Base-by-base conservation (phyloP, 305 asterid species). In the Solanum chacoense region DNA sequence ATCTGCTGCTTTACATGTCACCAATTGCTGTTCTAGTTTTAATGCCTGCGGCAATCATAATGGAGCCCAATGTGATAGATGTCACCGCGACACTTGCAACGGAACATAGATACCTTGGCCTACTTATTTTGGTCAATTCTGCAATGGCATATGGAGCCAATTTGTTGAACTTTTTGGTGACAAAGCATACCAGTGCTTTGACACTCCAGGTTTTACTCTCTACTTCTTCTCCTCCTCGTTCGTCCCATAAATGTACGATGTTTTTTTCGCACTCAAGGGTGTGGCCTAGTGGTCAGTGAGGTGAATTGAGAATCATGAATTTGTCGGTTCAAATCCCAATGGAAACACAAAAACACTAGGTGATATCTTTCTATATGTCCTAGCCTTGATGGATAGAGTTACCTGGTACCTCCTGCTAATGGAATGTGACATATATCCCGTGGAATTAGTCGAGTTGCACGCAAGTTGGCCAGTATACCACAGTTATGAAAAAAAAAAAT, bases 1-100 rank as follows among this genome's bases (percentile, higher is more conserved):
- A 97, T 90, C 91, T 97, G 97, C 92, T 97, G 94, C 98, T 97
- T 87, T 97, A 96, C 67, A 97, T 97, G 99, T 93, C 99, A 80
- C 99, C 99, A 38, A 92, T 97, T n/a, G 99, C 99, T 26, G 94
- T 97, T 28, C 72, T 94, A 32, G 97, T 95, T 89, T 88, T 97
- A 90, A 91, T 97, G 89, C 99, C 99, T 7, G 96, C 97, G 20
- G 92, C 98, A 14, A 89, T 95, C 31, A 74, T 94, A 67, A 93
- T 97, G 98, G 99, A 96, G 90, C 98, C 98, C 37, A 92, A 95
- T 7, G 99, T 95, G 29, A 37, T 91, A 32, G 94, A 93, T 80
- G 92, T 91, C 10, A 96, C 97, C 1, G 29, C 94, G 71, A 74
- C 95, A 9, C 98, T 96, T 31, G 98, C 96, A 35, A 16, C 72